Evolutionary conservation across 163 green algal genomes (phyloP).

Genomic region (Volvox carteri): DNA sequence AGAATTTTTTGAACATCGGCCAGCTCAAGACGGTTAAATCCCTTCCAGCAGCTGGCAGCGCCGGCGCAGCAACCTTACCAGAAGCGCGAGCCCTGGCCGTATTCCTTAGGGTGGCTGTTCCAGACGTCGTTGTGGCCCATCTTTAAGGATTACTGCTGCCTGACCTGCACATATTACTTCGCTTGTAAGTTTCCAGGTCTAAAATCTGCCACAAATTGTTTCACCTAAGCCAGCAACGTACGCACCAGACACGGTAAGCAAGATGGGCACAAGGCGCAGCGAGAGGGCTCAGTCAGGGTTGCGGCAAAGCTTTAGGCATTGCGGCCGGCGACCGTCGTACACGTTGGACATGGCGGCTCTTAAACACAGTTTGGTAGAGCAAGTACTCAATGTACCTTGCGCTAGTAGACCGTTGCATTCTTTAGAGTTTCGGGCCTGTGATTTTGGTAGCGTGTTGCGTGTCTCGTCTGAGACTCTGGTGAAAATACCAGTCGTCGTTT

Average conservation of each 20-base stretch:
- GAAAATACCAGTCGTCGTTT: too few relatives aligned
- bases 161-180: conserved; percentile 28
- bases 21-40: neutral
- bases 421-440: too few relatives aligned
- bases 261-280: conserved; percentile 33
- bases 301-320: neutral
- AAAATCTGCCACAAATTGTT: too few relatives aligned
- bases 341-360: neutral
- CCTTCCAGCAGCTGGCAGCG: neutral
- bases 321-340: conserved; percentile 1
- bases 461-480: too few relatives aligned
- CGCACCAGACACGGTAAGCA: conserved; percentile 19
- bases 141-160: conserved; percentile 55
- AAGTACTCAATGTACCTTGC: too few relatives aligned
- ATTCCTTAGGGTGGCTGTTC: conserved; percentile 96
- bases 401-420: too few relatives aligned
- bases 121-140: conserved; percentile 94
- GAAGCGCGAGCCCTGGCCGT: conserved; percentile 88
- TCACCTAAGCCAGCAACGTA: neutral
- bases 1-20: neutral
- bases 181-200: too few relatives aligned
- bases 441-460: too few relatives aligned
- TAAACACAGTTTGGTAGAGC: neutral
- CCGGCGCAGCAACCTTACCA: conserved; percentile 77
- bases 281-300: neutral